Evolutionary conservation across 2,329 filamentous ascomycete species (phyloP).

Genomic region (Aspergillus viridinutans): DNA sequence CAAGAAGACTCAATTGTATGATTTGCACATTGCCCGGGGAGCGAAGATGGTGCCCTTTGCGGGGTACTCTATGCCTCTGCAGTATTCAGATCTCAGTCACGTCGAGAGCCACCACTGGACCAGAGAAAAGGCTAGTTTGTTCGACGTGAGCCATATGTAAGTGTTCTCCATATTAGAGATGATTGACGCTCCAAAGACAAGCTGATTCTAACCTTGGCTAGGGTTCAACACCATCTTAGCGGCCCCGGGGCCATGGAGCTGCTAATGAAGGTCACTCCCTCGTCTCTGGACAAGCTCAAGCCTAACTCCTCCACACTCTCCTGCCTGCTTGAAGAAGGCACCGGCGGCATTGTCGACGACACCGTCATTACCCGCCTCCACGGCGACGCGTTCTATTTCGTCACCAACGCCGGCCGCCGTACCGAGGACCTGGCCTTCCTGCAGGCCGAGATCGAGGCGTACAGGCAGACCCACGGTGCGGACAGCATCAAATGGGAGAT

Average conservation of each 20-base stretch:
- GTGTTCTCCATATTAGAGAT: conserved; percentile 11
- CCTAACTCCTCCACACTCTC: conserved; percentile 74
- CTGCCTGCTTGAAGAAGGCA: conserved; percentile 71
- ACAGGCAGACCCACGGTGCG: conserved; percentile 51
- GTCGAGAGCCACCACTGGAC: conserved; percentile 87
- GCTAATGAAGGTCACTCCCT: conserved; percentile 79
- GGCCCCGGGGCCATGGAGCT: conserved; percentile 77
- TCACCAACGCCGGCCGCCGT: conserved; percentile 89
- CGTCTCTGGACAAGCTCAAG: conserved; percentile 61
- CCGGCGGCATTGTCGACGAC: conserved; percentile 92
- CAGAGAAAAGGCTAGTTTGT: conserved; percentile 78
- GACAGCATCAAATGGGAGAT: conserved; percentile 63
- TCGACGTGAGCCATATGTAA: conserved; percentile 96
- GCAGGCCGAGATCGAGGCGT: conserved; percentile 61
- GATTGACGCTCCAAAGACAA: background rate
- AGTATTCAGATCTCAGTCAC: conserved; percentile 74
- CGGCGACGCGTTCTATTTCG: conserved; percentile 76
- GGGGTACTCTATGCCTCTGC: conserved; percentile 86
- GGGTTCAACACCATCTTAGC: conserved; percentile 75
- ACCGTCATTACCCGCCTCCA: conserved; percentile 81
- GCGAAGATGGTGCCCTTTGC: conserved; percentile 97
- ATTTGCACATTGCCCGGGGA: conserved; percentile 70
- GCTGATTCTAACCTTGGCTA: conserved; percentile 19
- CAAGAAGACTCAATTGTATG: conserved; percentile 66
- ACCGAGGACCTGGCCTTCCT: conserved; percentile 84